Evolutionary conservation across 2,329 filamentous ascomycete species (phyloP), one percentile per base, ranked within the genome.

Genomic region (Pezicula rhizophila): DNA sequence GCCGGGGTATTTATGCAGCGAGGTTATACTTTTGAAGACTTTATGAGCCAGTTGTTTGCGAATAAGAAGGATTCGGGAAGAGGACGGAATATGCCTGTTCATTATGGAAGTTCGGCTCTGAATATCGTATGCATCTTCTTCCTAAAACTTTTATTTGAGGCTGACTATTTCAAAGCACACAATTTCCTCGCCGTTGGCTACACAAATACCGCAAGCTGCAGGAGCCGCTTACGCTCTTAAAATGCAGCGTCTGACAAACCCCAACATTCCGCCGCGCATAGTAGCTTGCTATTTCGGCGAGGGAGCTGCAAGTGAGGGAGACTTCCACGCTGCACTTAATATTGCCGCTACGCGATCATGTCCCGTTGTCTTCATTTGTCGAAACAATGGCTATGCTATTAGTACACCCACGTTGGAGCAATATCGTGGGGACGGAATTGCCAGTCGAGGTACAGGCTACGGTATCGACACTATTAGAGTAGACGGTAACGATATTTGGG

Each of bases 71-170:
- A 99, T 60, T 68, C 76, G 1, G 91, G 92, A 1, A 79, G 77
- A 52, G 93, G 91, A 1, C 82, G 92, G 54, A 97, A 96, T 62
- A 99, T 99, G 93, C 93, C 93, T 1, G 88, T 97, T 12, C 93
- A 99, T 69, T 99, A 97, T 62, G 91, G 91, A 42, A 90, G 86
- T 66, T 80, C 77, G 49, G 83, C 88, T 55, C 74, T 95, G 49
- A 89, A 96, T 59, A 90, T 96, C 62, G 87, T 91, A 65, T 65
- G 80, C 72, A 15, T 26, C 10, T 20, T 34, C 26, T 23, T 4
- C 33, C 23, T n/a, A 8, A 17, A 14, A 14, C 11, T 7, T n/a
- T 5, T 12, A 31, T 17, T n/a, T 25, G 14, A 14, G 15, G 25
- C 25, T 34, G 6, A 40, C n/a, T 15, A 7, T 28, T 18, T 40